Base-by-base conservation (phyloP, 257 asterid species). In the Solanum gandarillasii region DNA sequence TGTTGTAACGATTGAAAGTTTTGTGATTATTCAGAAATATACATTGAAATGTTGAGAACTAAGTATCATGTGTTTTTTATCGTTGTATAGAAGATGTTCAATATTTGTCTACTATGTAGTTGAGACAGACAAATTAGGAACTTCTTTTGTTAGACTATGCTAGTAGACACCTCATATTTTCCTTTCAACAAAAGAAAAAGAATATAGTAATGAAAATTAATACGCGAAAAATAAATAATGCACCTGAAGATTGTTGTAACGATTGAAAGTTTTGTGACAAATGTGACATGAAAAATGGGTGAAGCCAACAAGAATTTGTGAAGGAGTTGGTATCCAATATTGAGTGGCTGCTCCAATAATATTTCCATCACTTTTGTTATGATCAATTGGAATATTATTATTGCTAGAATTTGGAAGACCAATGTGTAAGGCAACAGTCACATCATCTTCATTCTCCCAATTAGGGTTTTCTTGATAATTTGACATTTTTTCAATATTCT, bases 171-270 rank as follows among this genome's bases (percentile, higher is more conserved):
- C 23, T 16, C 9, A 48, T 48, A 16, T 18, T 20, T 35, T 9
- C 81, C 16, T 34, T 18, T 18, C 29, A 20, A 0, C 81, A 4
- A 34, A 73, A 9, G 23, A 21, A 73, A 35, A 38, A 35, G 18
- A 73, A 73, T 18, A 34, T 18, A 35, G 27, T 34, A 73, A 72
- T 32, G 13, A 0, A 41, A 39, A 41, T 3, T 18, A 72, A 72
- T 27, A 27, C 10, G 73, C 9, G 10, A 2, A 67, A 67, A 67
- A 67, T 27, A 67, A 14, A 13, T 25, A 86, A 7, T 14, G 27
- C 65, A 94, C 98, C 98, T 93, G 98, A 72, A 95, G 97, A 94
- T 95, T 94, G 74, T 95, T 95, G 94, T 95, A 92, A 88, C 97
- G 95, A 76, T 89, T 95, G 90, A 95, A 95, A 86, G 95, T 90